Evolutionary conservation across 1,139 yeast genomes (phyloP).

Genomic region (Kodamaea ohmeri): DNA sequence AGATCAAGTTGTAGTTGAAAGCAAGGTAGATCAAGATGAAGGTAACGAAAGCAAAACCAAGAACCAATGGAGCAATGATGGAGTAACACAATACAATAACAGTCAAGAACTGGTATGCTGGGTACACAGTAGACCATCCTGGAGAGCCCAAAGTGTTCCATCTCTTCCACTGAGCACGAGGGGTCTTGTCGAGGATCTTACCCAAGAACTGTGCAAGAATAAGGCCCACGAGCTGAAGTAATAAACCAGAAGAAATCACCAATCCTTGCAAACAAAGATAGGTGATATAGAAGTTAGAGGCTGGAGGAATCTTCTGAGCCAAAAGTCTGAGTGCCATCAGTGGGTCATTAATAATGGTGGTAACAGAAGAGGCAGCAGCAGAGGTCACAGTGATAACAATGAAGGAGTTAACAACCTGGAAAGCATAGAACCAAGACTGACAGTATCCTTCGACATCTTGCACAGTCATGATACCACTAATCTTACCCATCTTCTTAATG

Average conservation of each 20-base stretch:
- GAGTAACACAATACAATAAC: slow-evolving; percentile 41
- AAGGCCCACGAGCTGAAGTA: slow-evolving; percentile 42
- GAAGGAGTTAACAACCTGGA: slow-evolving; percentile 84
- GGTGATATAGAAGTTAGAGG: slow-evolving; percentile 68
- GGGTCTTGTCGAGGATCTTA: slow-evolving; percentile 42
- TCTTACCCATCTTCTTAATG: slow-evolving; percentile 62
- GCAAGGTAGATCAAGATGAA: slow-evolving; percentile 53
- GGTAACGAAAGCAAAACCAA: slow-evolving; percentile 48
- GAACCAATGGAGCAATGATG: slow-evolving; percentile 45
- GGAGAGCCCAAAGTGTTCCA: slow-evolving; percentile 43
- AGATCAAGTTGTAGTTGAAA: slow-evolving; percentile 55
- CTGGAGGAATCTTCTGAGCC: slow-evolving; percentile 61
- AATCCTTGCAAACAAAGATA: slow-evolving; percentile 49
- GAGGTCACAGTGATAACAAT: slow-evolving; percentile 79
- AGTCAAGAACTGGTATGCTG: slow-evolving; percentile 38
- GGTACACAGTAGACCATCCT: slow-evolving; percentile 40
- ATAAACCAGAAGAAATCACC: slow-evolving; percentile 36
- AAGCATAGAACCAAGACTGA: slow-evolving; percentile 83
- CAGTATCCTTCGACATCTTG: slow-evolving; percentile 78
- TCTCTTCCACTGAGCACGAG: slow-evolving; percentile 47
- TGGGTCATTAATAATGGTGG: slow-evolving; percentile 52
- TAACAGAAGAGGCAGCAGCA: slow-evolving; percentile 70
- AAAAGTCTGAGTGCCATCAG: slow-evolving; percentile 52
- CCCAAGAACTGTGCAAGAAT: slow-evolving; percentile 48
- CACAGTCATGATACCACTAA: slow-evolving; percentile 66